Evolutionary conservation across 306 rosid species (phyloP).

Genomic region (Datisca glomerata): DNA sequence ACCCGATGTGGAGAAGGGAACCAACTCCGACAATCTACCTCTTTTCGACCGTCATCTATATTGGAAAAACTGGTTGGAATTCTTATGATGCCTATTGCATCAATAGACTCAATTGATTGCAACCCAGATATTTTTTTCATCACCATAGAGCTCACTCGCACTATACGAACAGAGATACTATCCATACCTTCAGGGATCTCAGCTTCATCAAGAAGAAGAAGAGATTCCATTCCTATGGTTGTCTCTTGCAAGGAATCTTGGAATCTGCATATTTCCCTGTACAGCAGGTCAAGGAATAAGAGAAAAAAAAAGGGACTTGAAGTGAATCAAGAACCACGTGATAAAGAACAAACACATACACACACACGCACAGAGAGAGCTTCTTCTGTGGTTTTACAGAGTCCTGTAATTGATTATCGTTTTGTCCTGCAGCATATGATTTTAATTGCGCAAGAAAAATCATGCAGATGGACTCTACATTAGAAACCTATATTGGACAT

Average conservation of each 20-base stretch:
- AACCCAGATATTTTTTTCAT: constrained; percentile 70
- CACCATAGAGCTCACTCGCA: constrained; percentile 55
- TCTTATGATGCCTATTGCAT: constrained; percentile 69
- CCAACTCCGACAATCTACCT: constrained; percentile 31
- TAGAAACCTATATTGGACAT: no score
- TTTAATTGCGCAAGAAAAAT: no score
- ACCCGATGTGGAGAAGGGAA: constrained; percentile 51
- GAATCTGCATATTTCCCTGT: constrained; percentile 73
- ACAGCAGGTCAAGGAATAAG: no score
- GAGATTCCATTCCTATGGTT: constrained; percentile 43
- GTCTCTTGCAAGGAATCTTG: constrained; percentile 39
- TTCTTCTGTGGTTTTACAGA: no score
- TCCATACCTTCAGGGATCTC: constrained; percentile 50
- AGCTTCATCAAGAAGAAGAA: constrained; percentile 56
- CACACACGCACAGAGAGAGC: no score
- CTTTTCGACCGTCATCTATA: constrained; percentile 25
- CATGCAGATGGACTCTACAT: no score
- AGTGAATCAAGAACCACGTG: no score
- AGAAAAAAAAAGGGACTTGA: no score
- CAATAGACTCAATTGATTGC: constrained; percentile 62
- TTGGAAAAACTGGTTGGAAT: constrained; percentile 46
- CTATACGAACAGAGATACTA: constrained; percentile 27
- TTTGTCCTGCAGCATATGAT: no score
- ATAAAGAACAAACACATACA: no score
- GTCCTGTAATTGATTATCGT: no score